A percentile compares a stretch with the other conserved stretches of the same genome.
phyloP scores from a whole-genome alignment of 805 yeast genomes.

The Torulaspora indica region DNA sequence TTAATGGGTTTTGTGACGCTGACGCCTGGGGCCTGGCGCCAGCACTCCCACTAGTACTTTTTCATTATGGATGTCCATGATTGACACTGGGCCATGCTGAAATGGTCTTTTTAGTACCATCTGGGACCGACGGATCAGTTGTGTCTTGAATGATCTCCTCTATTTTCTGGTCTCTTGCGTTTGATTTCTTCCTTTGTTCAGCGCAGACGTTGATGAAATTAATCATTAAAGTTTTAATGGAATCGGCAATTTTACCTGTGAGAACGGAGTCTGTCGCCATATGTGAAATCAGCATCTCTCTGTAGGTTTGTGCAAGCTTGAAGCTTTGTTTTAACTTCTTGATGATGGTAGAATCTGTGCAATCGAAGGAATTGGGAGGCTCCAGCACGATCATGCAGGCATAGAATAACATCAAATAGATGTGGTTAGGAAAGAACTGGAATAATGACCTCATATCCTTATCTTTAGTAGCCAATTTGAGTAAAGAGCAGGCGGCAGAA shows the following conservation, averaged over 20 bases:
- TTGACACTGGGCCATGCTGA: constrained; percentile 65
- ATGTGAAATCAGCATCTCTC: constrained; percentile 41
- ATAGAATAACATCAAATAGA: constrained; percentile 65
- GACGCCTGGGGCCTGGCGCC: constrained; percentile 7
- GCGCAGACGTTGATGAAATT: constrained; percentile 15
- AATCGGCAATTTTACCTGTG: constrained; percentile 41
- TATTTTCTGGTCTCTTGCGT: constrained; percentile 12
- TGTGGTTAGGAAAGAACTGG: constrained; percentile 65
- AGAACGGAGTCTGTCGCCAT: constrained; percentile 51
- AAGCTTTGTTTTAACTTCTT: constrained; percentile 38
- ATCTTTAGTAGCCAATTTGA: constrained; percentile 56
- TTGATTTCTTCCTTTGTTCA: constrained; percentile 3
- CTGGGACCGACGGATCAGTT: constrained; percentile 3
- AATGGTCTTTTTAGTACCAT: constrained; percentile 30
- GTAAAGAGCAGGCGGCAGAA: constrained; percentile 58
- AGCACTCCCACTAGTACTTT: neutral
- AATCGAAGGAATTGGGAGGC: constrained; percentile 38
- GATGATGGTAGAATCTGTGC: constrained; percentile 26
- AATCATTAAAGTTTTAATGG: constrained; percentile 23
- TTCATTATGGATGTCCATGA: constrained; percentile 54
- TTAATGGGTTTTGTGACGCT: constrained; percentile 10
- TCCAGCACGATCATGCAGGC: constrained; percentile 55
- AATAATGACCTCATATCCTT: constrained; percentile 52
- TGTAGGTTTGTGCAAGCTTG: constrained; percentile 42
- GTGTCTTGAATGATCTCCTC: constrained; percentile 13